Evolutionary conservation across 2,329 filamentous ascomycete species (phyloP), one percentile per base, ranked within the genome.

Genomic region (Stachybotrys chartarum): DNA sequence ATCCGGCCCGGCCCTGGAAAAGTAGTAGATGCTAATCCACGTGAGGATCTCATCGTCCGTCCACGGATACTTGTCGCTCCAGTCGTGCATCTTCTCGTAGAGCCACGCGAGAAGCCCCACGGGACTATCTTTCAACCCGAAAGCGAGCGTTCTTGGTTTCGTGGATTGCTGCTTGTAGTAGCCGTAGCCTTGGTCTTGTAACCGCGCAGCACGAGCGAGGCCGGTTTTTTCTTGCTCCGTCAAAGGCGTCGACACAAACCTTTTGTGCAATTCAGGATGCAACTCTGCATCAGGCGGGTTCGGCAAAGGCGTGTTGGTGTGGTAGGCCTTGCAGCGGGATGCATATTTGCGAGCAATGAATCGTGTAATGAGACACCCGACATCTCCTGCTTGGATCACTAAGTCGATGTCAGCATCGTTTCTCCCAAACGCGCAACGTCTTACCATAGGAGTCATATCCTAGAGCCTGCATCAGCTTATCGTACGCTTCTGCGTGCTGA

Each of bases 11-110:
- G 87, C 85, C 0, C 73, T 78, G 8, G 82, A 85, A 51, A 91
- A 91, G 65, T 80, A 83, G 67, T 92, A 92, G 45, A 92, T 79
- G 52, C 78, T 82, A 1, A 91, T 71, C 89, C 88, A 93, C 0
- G 84, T 89, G 30, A 90, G 71, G 8, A 92, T 78, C 70, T 92
- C 88, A 54, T 91, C 87, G 58, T 90, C 85, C 0, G 82, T 86
- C 88, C 88, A 92, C 0, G 80, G 73, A 64, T 91, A 91, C 1
- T 62, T 63, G 62, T 92, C 88, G 0, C 84, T 85, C 89, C 88
- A 93, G 61, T 88, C 85, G 60, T 86, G 82, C 44, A 93, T 72
- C 66, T 93, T 93, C 70, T 93, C 90, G 60, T 88, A 88, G 39
- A 93, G 84, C 90, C 90, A 94, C 0, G 87, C 82, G 1, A 93